Base-by-base conservation (phyloP, 371 early-diverging fungal species). In the Circinella umbellata region DNA sequence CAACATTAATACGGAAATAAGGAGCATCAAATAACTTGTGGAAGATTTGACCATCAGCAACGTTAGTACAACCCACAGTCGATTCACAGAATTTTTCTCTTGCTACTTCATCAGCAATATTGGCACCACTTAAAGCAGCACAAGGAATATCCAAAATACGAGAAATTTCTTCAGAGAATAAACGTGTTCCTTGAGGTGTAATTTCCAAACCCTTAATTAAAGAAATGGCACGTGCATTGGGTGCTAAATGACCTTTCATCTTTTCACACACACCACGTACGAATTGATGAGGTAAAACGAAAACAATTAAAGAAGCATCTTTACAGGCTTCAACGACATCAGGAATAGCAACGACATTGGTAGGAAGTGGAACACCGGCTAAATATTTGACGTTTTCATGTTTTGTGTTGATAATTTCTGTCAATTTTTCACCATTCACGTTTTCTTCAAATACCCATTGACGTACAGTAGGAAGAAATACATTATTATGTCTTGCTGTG, bases 91-190 rank as follows among this genome's bases (percentile, higher is more conserved):
- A 96, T 70, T 93, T 82, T 66, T 95, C 96, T 72, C 87, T 82
- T 1, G 99, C 98, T n/a, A 99, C 95, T 76, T 99, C 99, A 68
- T 87, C 89, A 35, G 99, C 99, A 80, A 99, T 98, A 82, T 99
- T 99, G 60, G 99, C 99, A 48, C 99, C 99, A 89, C 95, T 96
- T 49, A 99, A 80, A 18, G 95, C 95, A 51, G 92, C 88, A 18
- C 95, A 90, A 13, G 89, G 86, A 61, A 98, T 87, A 36, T 80
- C 82, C 35, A 99, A 84, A 13, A 84, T 76, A n/a, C 91, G 86
- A 55, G 88, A 80, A 71, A 99, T 96, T 69, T 93, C 86, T 72
- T 96, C 93, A 4, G 97, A 93, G 70, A 98, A 95, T 18, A 97
- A 83, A 3, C 88, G 86, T 68, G 99, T 87, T 39, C 92, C 91